phyloP scores from a whole-genome alignment of 2,329 filamentous ascomycete genomes.

The Scedosporium apiospermum region DNA sequence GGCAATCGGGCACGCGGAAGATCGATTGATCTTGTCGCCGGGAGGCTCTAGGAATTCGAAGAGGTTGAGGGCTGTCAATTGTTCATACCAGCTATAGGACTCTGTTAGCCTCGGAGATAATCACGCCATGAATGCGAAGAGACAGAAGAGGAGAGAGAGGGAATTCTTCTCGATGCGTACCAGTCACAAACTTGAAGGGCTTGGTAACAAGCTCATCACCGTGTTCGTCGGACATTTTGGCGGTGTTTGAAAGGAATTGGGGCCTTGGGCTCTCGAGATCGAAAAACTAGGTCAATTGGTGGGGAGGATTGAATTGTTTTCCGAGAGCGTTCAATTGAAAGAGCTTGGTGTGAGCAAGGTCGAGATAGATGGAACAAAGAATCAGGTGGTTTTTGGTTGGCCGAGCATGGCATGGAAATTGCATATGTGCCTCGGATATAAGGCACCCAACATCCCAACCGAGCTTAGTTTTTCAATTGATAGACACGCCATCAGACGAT shows the following conservation, averaged over 20 bases:
- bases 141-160: slow-evolving; percentile 18
- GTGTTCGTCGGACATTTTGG: slow-evolving; percentile 86
- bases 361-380: slow-evolving; percentile 13
- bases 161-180: slow-evolving; percentile 47
- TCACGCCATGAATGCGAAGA: slow-evolving; percentile 19
- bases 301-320: background rate
- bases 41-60: background rate
- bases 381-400: slow-evolving; percentile 27
- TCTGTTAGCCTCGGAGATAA: slow-evolving; percentile 31
- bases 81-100: slow-evolving; percentile 33
- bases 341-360: slow-evolving; percentile 3
- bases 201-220: slow-evolving; percentile 74
- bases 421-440: slow-evolving; percentile 15
- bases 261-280: background rate
- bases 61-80: slow-evolving; percentile 2
- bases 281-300: background rate
- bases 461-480: slow-evolving; percentile 15
- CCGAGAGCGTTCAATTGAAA: slow-evolving; percentile 4
- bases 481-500: slow-evolving; percentile 1
- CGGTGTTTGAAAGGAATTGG: slow-evolving; percentile 18
- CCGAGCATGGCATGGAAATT: slow-evolving; percentile 2
- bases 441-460: slow-evolving; percentile 19
- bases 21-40: background rate
- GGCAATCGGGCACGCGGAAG: background rate
- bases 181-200: slow-evolving; percentile 99